Evolutionary conservation across 1,284 basidiomycete species (phyloP).

Genomic region (Puccinia coronata): DNA sequence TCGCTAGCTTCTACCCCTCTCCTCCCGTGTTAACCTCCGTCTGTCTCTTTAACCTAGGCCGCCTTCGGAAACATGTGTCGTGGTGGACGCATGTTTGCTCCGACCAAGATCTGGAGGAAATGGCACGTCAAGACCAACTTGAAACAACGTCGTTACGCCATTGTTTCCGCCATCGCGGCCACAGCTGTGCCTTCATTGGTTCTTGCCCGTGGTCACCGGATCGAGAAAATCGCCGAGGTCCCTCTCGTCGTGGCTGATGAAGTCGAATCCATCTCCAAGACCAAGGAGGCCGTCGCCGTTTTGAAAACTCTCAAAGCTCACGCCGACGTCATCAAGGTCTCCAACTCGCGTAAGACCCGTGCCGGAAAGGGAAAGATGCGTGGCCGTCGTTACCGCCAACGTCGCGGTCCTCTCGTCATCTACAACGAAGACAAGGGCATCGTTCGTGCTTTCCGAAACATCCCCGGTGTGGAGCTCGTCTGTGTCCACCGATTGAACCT

Average conservation of each 20-base stretch:
- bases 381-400: slow-evolving; percentile 94
- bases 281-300: slow-evolving; percentile 93
- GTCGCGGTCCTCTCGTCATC: slow-evolving; percentile 94
- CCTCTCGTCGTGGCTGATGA: slow-evolving; percentile 83
- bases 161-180: slow-evolving; percentile 95
- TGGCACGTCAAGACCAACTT: slow-evolving; percentile 99
- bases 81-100: slow-evolving; percentile 99
- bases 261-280: slow-evolving; percentile 88
- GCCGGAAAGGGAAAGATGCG: slow-evolving; percentile 98
- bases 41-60: slow-evolving; percentile 65
- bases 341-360: slow-evolving; percentile 94
- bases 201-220: slow-evolving; percentile 97
- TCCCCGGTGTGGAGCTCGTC: slow-evolving; percentile 97
- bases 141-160: slow-evolving; percentile 97
- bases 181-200: slow-evolving; percentile 97
- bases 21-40: neutral
- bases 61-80: slow-evolving; percentile 99
- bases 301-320: slow-evolving; percentile 90
- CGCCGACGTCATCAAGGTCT: slow-evolving; percentile 91
- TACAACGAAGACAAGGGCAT: slow-evolving; percentile 98
- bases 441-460: slow-evolving; percentile 96
- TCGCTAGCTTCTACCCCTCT: neutral
- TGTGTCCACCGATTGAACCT: slow-evolving; percentile 94
- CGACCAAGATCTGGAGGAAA: slow-evolving; percentile 98
- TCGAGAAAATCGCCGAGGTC: slow-evolving; percentile 95